Conservation (phyloP, 768 basidiomycete species). For the Suillus plorans region DNA sequence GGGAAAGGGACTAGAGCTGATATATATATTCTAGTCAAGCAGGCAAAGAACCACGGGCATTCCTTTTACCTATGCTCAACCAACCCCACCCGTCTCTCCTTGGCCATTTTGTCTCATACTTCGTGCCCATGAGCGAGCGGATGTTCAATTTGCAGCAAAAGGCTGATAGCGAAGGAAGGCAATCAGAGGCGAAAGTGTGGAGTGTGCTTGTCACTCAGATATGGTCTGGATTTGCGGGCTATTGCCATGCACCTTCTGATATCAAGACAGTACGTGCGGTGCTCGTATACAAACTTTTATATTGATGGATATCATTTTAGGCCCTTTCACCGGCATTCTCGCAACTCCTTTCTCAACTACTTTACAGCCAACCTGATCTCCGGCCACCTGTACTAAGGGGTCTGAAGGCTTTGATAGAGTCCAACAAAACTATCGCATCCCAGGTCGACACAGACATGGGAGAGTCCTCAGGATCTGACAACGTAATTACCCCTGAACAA, state of each 20-base stretch:
- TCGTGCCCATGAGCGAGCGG: constrained; percentile 90
- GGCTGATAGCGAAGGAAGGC: constrained; percentile 69
- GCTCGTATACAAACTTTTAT: neutral
- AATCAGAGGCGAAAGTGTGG: constrained; percentile 93
- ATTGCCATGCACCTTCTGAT: constrained; percentile 82
- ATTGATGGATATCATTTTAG: constrained; percentile 36
- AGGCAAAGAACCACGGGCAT: constrained; percentile 85
- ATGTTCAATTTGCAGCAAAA: constrained; percentile 88
- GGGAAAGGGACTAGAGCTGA: constrained; percentile 7
- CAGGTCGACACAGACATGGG: constrained; percentile 26
- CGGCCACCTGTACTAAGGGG: constrained; percentile 80
- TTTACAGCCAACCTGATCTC: constrained; percentile 88
- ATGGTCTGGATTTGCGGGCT: constrained; percentile 90
- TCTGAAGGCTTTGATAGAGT: constrained; percentile 79
- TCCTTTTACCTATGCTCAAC: constrained; percentile 83
- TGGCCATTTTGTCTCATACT: constrained; percentile 83
- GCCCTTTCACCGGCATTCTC: constrained; percentile 76
- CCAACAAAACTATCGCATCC: constrained; percentile 60
- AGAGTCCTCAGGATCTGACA: constrained; percentile 22
- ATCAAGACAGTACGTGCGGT: constrained; percentile 55
- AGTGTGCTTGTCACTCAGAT: constrained; percentile 90
- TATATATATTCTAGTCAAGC: constrained; percentile 46
- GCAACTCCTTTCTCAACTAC: constrained; percentile 85
- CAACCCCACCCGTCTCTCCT: constrained; percentile 81
- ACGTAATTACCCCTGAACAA: constrained; percentile 51